Base-by-base conservation (phyloP, 108 stramenopile genomes). In the Nitzschia putrida region DNA sequence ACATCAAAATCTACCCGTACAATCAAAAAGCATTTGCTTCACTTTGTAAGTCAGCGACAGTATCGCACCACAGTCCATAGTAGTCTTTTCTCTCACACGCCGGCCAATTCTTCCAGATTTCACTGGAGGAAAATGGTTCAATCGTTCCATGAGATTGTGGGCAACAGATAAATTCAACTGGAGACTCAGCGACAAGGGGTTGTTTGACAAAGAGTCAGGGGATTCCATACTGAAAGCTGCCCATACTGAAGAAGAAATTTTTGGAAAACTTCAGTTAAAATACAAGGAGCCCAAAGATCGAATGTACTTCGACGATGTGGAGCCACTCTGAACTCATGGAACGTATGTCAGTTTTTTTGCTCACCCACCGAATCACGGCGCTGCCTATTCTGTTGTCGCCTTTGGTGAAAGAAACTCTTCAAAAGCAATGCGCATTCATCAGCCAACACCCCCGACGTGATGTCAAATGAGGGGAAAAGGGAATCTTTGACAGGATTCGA, bases 361-460 rank as follows among this genome's bases (percentile, higher is more conserved):
- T 49, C 4, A 16, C 3, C 6, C 47, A 49, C 18, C 14, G 14
- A 49, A 49, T 49, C 47, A 18, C 47, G 4, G 2, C 6, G 6
- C 18, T 18, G 2, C 47, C 6, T 18, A 6, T 49, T 49, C n/a
- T 49, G 47, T 49, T 49, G 18, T 6, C 18, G 47, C 6, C 47
- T 49, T 83, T 60, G 73, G 64, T 18, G 88, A 86, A 80, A 96
- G 91, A 96, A 96, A 14, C 59, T 41, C 64, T 78, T 75, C 78
- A 96, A 41, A 56, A 96, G 59, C 14, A 53, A 72, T 10, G 81
- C 83, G 64, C 85, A 84, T 56, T 92, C 84, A 8, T 86, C 75
- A 34, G 53, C 72, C 45, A 57, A 49, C 0, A 96, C 85, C 13
- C 89, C 91, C 21, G 85, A 75, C 4, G 77, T 45, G 12, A 91